Percentiles rank a stretch among this genome's conserved stretches.
Conservation (phyloP, 768 basidiomycete genomes). For the Mrakia gelida region DNA sequence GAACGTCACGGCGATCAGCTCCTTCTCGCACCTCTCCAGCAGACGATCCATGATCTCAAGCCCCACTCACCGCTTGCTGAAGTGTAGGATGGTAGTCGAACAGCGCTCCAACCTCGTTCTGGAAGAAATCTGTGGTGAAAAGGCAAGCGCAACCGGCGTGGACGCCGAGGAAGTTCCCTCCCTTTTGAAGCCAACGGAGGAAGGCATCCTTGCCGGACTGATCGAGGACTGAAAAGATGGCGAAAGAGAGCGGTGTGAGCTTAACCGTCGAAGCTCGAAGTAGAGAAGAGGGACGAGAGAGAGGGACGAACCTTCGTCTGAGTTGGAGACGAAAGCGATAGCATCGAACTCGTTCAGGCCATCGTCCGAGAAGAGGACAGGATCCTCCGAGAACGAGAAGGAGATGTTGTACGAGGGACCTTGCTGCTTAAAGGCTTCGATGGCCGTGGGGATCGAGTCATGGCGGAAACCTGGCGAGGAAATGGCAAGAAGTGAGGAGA, state of each 20-base stretch:
- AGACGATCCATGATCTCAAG: neutral
- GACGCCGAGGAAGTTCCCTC: slow-evolving; percentile 67
- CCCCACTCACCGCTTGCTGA: slow-evolving; percentile 55
- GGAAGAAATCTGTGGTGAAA: slow-evolving; percentile 57
- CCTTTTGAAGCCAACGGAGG: slow-evolving; percentile 60
- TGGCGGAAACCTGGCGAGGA: slow-evolving; percentile 55
- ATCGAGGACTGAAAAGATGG: slow-evolving; percentile 54
- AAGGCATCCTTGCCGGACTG: slow-evolving; percentile 59
- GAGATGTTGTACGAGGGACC: slow-evolving; percentile 49
- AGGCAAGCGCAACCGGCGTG: slow-evolving; percentile 64
- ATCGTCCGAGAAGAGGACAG: slow-evolving; percentile 54
- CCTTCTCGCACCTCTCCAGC: neutral
- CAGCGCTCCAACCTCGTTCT: slow-evolving; percentile 58
- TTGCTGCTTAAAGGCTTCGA: slow-evolving; percentile 52
- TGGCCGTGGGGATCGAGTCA: slow-evolving; percentile 70
- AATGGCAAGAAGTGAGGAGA: slow-evolving; percentile 47
- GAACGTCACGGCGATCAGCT: neutral
- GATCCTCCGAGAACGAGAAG: slow-evolving; percentile 66
- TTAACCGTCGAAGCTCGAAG: neutral
- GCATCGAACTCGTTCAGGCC: slow-evolving; percentile 60
- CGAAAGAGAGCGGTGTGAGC: neutral
- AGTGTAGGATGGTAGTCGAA: slow-evolving; percentile 69
- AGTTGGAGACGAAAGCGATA: slow-evolving; percentile 64
- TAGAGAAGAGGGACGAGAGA: neutral
- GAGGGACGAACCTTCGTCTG: slow-evolving; percentile 56